A percentile compares a stretch with the other conserved stretches of the same genome.
Evolutionary conservation across 768 basidiomycete genomes (phyloP).

Genomic region (Kwoniella dejecticola): DNA sequence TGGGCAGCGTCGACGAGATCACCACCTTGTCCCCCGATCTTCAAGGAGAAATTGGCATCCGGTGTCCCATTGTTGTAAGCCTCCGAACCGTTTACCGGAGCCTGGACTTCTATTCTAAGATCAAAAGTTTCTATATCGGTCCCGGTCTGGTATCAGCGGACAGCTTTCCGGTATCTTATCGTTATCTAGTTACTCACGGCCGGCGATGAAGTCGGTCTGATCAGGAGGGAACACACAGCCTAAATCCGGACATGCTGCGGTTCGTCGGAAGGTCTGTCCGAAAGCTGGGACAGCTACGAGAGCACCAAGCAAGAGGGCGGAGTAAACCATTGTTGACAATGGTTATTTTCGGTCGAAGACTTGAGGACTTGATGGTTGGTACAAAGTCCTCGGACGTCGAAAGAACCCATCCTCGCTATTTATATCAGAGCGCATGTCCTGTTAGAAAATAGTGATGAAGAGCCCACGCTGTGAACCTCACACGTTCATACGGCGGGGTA

Average conservation of each 20-base stretch:
- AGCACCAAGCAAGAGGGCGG: slow-evolving; percentile 13
- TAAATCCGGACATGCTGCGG: slow-evolving; percentile 51
- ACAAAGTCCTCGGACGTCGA: slow-evolving; percentile 1
- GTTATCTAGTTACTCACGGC: slow-evolving; percentile 25
- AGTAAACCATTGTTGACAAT: slow-evolving; percentile 9
- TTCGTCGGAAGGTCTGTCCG: slow-evolving; percentile 48
- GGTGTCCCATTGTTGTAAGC: slow-evolving; percentile 56
- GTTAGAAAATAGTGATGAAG: neutral
- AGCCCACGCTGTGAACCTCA: neutral
- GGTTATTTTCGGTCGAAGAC: too few species aligned
- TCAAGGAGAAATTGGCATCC: slow-evolving; percentile 47
- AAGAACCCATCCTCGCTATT: neutral
- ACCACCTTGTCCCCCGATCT: slow-evolving; percentile 46
- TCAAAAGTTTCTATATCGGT: slow-evolving; percentile 31
- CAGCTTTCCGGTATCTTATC: neutral
- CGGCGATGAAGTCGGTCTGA: slow-evolving; percentile 50
- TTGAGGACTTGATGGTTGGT: slow-evolving; percentile 17
- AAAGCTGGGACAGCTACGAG: slow-evolving; percentile 25
- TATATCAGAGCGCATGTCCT: neutral
- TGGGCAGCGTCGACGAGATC: slow-evolving; percentile 41
- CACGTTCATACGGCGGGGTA: slow-evolving; percentile 1
- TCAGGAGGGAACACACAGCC: slow-evolving; percentile 53
- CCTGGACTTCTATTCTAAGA: slow-evolving; percentile 51
- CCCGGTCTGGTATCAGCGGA: neutral
- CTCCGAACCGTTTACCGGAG: slow-evolving; percentile 56